Percentiles rank a stretch among this genome's conserved stretches.
Conservation (phyloP, 2,329 filamentous ascomycete species). For the Diaporthe helianthi region DNA sequence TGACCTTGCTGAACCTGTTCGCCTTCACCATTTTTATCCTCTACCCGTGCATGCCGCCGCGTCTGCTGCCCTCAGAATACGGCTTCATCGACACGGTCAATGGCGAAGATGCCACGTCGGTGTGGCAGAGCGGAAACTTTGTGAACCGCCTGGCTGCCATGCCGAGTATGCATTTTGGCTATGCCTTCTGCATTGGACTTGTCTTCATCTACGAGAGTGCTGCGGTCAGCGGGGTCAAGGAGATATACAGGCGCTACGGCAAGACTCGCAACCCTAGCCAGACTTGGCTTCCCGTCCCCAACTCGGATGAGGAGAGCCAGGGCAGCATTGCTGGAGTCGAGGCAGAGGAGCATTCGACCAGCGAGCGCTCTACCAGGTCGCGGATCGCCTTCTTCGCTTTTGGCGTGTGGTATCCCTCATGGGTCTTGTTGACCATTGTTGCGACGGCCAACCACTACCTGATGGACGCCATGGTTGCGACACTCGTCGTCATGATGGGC, state of each 20-base stretch:
- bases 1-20: constrained; percentile 61
- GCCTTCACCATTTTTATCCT: constrained; percentile 64
- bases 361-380: constrained; percentile 28
- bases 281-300: constrained; percentile 32
- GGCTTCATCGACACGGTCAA: constrained; percentile 61
- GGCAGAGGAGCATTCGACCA: constrained; percentile 10
- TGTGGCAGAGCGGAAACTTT: constrained; percentile 62
- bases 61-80: constrained; percentile 58
- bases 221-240: constrained; percentile 31
- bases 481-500: constrained; percentile 64
- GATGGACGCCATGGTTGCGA: constrained; percentile 70
- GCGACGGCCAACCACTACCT: constrained; percentile 70
- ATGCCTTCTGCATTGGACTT: constrained; percentile 61
- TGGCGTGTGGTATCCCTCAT: constrained; percentile 58
- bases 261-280: constrained; percentile 32
- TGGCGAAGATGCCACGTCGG: constrained; percentile 57
- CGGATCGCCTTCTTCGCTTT: constrained; percentile 40
- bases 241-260: constrained; percentile 32
- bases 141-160: constrained; percentile 66
- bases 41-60: constrained; percentile 68
- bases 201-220: constrained; percentile 60
- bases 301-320: constrained; percentile 29
- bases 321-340: background rate
- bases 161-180: constrained; percentile 64
- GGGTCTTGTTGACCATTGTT: constrained; percentile 64